Percentiles rank a stretch among this genome's conserved stretches.
Conservation (phyloP, 1,284 basidiomycete genomes). For the Naganishia liquefaciens region DNA sequence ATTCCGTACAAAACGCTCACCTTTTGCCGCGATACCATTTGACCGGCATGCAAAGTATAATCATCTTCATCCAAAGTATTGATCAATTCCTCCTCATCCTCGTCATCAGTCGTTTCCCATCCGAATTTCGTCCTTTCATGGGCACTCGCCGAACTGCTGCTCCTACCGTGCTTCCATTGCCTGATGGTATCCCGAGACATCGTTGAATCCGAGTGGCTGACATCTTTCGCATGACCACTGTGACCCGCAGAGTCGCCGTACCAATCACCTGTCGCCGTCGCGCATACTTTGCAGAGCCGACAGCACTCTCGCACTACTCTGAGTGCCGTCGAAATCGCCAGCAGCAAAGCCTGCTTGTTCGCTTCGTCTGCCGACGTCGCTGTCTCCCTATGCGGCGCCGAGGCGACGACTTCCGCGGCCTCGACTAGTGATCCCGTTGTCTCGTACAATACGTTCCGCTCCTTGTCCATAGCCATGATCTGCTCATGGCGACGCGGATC, state of each 20-base stretch:
- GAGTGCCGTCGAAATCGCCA: slow-evolving; percentile 80
- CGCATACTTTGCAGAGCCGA: slow-evolving; percentile 73
- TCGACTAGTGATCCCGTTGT: slow-evolving; percentile 85
- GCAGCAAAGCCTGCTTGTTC: slow-evolving; percentile 69
- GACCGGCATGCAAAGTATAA: slow-evolving; percentile 43
- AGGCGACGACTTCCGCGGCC: slow-evolving; percentile 67
- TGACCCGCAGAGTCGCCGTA: neutral
- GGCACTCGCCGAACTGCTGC: slow-evolving; percentile 56
- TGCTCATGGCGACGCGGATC: slow-evolving; percentile 36
- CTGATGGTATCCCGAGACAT: slow-evolving; percentile 24
- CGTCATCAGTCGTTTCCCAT: slow-evolving; percentile 36
- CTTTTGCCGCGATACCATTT: slow-evolving; percentile 3
- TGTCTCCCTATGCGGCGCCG: slow-evolving; percentile 57
- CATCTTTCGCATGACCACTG: neutral
- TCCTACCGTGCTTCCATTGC: slow-evolving; percentile 44
- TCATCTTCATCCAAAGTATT: slow-evolving; percentile 47
- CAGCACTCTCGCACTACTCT: slow-evolving; percentile 87
- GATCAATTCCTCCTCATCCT: slow-evolving; percentile 42
- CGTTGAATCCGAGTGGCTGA: neutral
- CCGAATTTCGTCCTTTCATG: slow-evolving; percentile 51
- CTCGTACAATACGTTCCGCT: slow-evolving; percentile 80
- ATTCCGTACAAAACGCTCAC: slow-evolving; percentile 7
- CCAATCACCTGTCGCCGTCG: slow-evolving; percentile 35
- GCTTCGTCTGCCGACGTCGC: slow-evolving; percentile 69
- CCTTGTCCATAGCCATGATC: slow-evolving; percentile 63